Base-by-base conservation (phyloP, 2,329 filamentous ascomycete species). In the Aspergillus fischeri region DNA sequence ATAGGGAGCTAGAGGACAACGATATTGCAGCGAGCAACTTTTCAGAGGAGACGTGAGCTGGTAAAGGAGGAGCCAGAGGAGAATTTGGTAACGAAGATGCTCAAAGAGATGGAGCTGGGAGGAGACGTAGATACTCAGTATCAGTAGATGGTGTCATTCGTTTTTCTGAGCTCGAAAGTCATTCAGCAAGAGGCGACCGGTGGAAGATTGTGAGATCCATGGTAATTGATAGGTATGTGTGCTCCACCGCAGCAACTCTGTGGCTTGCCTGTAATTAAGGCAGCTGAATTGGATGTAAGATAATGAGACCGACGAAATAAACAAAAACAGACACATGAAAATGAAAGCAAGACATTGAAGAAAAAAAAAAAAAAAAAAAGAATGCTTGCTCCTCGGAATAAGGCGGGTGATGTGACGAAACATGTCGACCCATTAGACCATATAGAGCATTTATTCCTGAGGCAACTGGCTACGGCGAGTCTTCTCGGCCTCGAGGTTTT, bases 401-500 rank as follows among this genome's bases (percentile, higher is more conserved):
- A 38, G 49, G 20, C 20, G 9, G 21, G 49, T 11, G 3, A 20
- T 35, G 4, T 41, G 49, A 20, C 7, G 44, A 20, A 24, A 25
- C 44, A 7, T 25, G 21, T 47, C 44, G 11, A 47, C 21, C 44
- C 24, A 14, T 24, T 21, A 10, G 27, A 25, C 44, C 44, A 14
- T 25, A 47, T 6, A 24, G 10, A 2, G 44, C 44, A n/a, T 65
- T 76, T 75, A 84, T 70, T 85, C 82, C 64, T 82, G 80, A 49
- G 83, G 81, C 61, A 86, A 84, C 78, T 95, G 89, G 81, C 91
- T 96, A 74, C 94, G 91, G 69, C 94, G 91, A 87, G 95, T 95
- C 85, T 99, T 99, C 82, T 99, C 94, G 17, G 92, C 93, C 80
- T 99, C 94, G 52, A 99, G 86, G 77, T 99, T 99, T 83, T 99